Base-by-base conservation (phyloP, 2,329 filamentous ascomycete genomes). In the Fusarium sororula region DNA sequence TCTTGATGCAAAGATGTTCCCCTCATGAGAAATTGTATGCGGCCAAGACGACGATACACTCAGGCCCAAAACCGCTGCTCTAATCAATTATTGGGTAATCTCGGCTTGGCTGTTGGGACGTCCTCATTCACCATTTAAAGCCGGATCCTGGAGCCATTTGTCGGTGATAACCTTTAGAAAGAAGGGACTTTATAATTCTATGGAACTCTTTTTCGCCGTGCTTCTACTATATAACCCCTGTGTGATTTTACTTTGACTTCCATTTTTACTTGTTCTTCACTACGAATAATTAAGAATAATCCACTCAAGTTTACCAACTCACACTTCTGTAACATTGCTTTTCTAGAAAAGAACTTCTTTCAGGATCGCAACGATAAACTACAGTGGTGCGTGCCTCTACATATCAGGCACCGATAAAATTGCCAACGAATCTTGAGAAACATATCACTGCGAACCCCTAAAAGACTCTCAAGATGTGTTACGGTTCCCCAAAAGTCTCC, bases 251-350 rank as follows among this genome's bases (percentile, higher is more conserved):
- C 13, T 41, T n/a, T 14, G 6, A 15, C 22, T 14, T n/a, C 14
- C 22, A 4, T 4, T 14, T 15, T 10, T 3, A 2, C 5, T n/a
- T 10, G 1, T 15, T 42, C 1, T 6, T 35, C 1, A 14, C 13
- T 5, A 5, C 24, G 18, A 11, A 26, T 9, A 20, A 45, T 26
- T 13, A 17, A 0, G 3, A 17, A 24, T 10, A 24, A 42, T 42
- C 39, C n/a, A 3, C 22, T 0, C 13, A 6, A 6, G 12, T 7
- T 14, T 14, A n/a, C 1, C 13, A 38, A 12, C 18, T 20, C 37
- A 38, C 17, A 38, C 39, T 22, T 22, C 4, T 20, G 7, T 7
- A 39, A 6, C 7, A 12, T 20, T 12, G 13, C 12, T 7, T 3
- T 6, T 38, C 18, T 32, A 7, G 2, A 14, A 22, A 13, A 42